phyloP scores from a whole-genome alignment of 1,284 basidiomycete species.

The Polyporus tsugae region DNA sequence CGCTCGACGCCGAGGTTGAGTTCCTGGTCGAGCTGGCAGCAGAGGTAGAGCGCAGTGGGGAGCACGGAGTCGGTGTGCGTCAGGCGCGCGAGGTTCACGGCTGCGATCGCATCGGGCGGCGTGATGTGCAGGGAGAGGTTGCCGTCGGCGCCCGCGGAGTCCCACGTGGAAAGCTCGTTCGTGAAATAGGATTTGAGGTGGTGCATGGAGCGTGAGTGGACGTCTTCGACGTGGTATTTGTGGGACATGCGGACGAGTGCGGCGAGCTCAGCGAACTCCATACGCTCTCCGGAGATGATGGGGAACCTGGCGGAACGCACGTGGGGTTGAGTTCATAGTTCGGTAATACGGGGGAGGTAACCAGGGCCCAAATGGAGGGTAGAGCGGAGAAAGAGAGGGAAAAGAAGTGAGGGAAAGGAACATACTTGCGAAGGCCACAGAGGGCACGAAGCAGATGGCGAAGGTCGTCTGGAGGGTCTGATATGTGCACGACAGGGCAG shows the following conservation, averaged over 20 bases:
- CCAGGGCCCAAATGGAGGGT: neutral
- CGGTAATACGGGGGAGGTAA: neutral
- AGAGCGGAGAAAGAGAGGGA: neutral
- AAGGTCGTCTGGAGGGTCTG: constrained; percentile 33
- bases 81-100: constrained; percentile 34
- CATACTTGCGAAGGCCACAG: constrained; percentile 33
- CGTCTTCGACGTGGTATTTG: constrained; percentile 37
- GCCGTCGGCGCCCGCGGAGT: constrained; percentile 30
- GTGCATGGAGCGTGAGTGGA: constrained; percentile 31
- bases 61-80: constrained; percentile 33
- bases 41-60: constrained; percentile 36
- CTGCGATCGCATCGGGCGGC: constrained; percentile 31
- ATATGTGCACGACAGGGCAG: constrained; percentile 36
- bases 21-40: constrained; percentile 34
- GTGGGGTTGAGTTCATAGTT: neutral
- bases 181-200: constrained; percentile 34
- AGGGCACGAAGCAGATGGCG: constrained; percentile 31
- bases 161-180: constrained; percentile 31
- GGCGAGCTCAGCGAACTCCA: constrained; percentile 33
- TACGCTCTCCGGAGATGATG: constrained; percentile 26
- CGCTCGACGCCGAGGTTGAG: constrained; percentile 30
- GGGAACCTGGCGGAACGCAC: constrained; percentile 22
- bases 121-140: constrained; percentile 31
- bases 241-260: constrained; percentile 36
- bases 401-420: neutral